These are phyloP conservation scores for Ascoidea rubescens DNA, from an alignment of 805 yeast species.

Conservation along the genomic window DNA sequence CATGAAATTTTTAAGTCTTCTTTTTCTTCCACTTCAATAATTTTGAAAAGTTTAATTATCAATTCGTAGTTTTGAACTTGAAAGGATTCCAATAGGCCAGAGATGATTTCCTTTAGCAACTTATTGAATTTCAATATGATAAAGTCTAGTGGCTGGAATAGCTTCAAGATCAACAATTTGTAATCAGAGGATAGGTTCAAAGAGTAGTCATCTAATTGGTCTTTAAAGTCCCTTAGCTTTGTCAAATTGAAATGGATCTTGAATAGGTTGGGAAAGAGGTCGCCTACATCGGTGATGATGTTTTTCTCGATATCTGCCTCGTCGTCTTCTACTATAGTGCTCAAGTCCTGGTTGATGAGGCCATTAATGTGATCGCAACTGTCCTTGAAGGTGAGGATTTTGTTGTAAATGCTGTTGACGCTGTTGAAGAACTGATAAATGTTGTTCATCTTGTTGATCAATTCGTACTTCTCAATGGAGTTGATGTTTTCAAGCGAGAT, in stretches of 20 bases:
- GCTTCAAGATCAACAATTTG: slow-evolving; percentile 45
- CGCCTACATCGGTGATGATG: slow-evolving; percentile 23
- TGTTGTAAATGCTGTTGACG: slow-evolving; percentile 50
- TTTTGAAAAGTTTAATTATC: slow-evolving; percentile 57
- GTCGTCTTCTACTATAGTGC: slow-evolving; percentile 5
- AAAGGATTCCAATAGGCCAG: slow-evolving; percentile 56
- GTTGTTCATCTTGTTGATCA: slow-evolving; percentile 51
- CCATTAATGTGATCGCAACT: slow-evolving; percentile 35
- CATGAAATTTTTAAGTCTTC: slow-evolving; percentile 51
- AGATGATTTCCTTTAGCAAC: slow-evolving; percentile 50
- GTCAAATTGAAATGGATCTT: slow-evolving; percentile 58
- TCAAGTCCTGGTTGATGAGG: slow-evolving; percentile 32
- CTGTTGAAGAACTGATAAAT: slow-evolving; percentile 62
- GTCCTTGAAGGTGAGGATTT: slow-evolving; percentile 40
- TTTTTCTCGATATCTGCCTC: slow-evolving; percentile 16
- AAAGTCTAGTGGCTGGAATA: slow-evolving; percentile 34
- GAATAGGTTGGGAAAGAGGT: slow-evolving; percentile 40
- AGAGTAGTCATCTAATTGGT: slow-evolving; percentile 51
- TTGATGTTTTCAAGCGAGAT: slow-evolving; percentile 42
- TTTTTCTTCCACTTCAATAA: slow-evolving; percentile 67
- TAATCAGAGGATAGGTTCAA: slow-evolving; percentile 40
- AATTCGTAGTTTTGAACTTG: slow-evolving; percentile 55
- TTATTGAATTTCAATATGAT: slow-evolving; percentile 46
- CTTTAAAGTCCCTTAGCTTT: slow-evolving; percentile 63
- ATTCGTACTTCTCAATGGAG: slow-evolving; percentile 51